These are phyloP conservation scores for Thermothelomyces thermophilus DNA, from an alignment of 2,329 filamentous ascomycete genomes.

Conservation along the genomic window DNA sequence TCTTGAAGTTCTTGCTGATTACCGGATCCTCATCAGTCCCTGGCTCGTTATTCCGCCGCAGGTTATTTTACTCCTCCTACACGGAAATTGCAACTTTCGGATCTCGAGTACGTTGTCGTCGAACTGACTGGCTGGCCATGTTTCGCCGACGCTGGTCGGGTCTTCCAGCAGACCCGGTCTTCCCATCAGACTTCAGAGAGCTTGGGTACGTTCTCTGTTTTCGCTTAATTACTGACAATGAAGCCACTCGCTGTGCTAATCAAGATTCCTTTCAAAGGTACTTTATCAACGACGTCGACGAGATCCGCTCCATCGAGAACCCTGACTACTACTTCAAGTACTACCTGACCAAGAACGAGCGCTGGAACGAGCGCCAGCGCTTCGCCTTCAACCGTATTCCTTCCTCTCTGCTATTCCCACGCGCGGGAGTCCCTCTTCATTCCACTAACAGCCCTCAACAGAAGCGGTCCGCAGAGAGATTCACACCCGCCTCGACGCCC, in stretches of 20 bases:
- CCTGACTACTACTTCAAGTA: constrained; percentile 68
- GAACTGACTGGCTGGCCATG: constrained; percentile 43
- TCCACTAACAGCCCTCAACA: constrained; percentile 29
- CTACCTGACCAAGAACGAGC: constrained; percentile 64
- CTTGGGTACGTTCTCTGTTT: constrained; percentile 56
- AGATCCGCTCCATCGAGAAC: constrained; percentile 63
- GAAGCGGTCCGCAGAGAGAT: constrained; percentile 58
- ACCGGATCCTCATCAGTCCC: background rate
- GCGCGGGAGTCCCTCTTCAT: background rate
- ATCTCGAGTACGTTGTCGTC: no score
- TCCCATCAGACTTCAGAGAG: constrained; percentile 56
- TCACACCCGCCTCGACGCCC: constrained; percentile 50
- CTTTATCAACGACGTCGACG: constrained; percentile 68
- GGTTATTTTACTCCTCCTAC: no score
- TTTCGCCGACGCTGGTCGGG: constrained; percentile 64
- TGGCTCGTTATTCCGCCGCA: no score
- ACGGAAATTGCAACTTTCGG: no score
- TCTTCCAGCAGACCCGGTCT: constrained; percentile 64
- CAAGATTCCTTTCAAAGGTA: constrained; percentile 48
- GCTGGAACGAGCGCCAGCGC: constrained; percentile 69
- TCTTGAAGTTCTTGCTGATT: background rate
- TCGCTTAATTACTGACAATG: background rate
- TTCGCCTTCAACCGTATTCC: constrained; percentile 66
- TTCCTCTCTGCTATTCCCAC: background rate
- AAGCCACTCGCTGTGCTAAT: background rate